Base-by-base conservation (phyloP, 805 yeast genomes). In the Wickerhamomyces bisporus region DNA sequence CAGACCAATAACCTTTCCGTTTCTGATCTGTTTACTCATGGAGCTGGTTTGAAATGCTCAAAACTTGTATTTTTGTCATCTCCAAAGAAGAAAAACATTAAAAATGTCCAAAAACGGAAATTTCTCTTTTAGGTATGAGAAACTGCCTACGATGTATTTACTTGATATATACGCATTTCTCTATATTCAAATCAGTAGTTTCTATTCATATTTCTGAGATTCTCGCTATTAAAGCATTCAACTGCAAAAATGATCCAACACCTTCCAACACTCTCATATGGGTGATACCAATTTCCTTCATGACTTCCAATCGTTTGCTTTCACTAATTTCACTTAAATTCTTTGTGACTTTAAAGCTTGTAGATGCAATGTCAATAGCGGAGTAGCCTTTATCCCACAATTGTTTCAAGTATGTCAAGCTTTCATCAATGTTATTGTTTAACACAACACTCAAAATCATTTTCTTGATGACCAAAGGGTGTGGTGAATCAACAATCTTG, bases 221-320 rank as follows among this genome's bases (percentile, higher is more conserved):
- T 49, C 71, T 81, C 16, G 95, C 82, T 32, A 87, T 63, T 66
- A 93, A 69, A 6, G 96, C 94, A 35, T 87, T 81, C 44, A 93
- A 62, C 56, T 93, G 98, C 42, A 93, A 64, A 57, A 83, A 83
- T 0, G 95, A 79, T 10, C 87, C 77, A 4, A 93, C 95, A 45
- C 98, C 98, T 61, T 93, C 98, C 34, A 93, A 66, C 2, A 93
- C 81, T 44, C 96, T 69, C 89, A 93, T 81, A 57, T 93, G 98
- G 1, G 87, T 77, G 45, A 84, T 77, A 5, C 98, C 98, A 32
- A 93, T 86, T 50, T 85, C 88, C 55, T 80, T 79, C 47, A 93
- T 81, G 55, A 83, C 73, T 42, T 83, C 91, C 43, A 93, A 66
- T 45, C 95, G 66, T 39, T 68, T 70, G 35, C 70, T 71, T 56